These are phyloP conservation scores for Cladosporium sp. DNA, from an alignment of 2,329 filamentous ascomycete species.

Conservation along the genomic window DNA sequence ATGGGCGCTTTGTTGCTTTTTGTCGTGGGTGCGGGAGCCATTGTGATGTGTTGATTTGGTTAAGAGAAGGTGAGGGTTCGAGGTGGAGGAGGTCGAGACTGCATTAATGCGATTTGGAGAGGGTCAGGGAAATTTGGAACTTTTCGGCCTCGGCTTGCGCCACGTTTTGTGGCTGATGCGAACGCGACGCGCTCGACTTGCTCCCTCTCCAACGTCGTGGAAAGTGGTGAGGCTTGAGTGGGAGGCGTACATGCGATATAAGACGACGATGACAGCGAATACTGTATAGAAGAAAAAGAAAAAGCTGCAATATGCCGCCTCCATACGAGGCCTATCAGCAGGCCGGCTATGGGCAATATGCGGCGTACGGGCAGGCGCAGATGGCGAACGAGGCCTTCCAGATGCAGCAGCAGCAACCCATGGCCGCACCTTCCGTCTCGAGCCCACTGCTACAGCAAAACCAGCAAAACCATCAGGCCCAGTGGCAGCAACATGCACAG, in stretches of 20 bases:
- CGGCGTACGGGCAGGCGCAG: conserved; percentile 8
- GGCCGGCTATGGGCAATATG: conserved; percentile 10
- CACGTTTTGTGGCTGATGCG: conserved; percentile 17
- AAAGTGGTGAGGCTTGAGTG: background rate
- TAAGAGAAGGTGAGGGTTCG: background rate
- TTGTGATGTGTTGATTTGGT: background rate
- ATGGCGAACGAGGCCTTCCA: background rate
- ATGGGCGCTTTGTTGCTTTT: conserved; percentile 20
- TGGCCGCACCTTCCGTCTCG: conserved; percentile 19
- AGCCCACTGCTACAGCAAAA: background rate
- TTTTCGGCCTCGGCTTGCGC: conserved; percentile 21
- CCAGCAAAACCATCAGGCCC: conserved; percentile 8
- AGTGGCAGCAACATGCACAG: conserved; percentile 3
- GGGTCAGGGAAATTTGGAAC: conserved; percentile 19
- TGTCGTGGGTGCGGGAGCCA: conserved; percentile 21
- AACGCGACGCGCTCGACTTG: background rate
- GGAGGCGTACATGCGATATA: background rate
- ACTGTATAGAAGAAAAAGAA: background rate
- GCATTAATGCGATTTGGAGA: conserved; percentile 1
- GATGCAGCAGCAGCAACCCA: conserved; percentile 13
- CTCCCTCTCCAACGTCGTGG: conserved; percentile 11
- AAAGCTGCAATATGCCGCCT: conserved; percentile 6
- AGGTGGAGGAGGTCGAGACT: background rate
- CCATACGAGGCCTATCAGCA: conserved; percentile 14
- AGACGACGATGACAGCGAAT: background rate